Conservation (phyloP, 2,329 filamentous ascomycete species). For the Aureobasidium sp. region DNA sequence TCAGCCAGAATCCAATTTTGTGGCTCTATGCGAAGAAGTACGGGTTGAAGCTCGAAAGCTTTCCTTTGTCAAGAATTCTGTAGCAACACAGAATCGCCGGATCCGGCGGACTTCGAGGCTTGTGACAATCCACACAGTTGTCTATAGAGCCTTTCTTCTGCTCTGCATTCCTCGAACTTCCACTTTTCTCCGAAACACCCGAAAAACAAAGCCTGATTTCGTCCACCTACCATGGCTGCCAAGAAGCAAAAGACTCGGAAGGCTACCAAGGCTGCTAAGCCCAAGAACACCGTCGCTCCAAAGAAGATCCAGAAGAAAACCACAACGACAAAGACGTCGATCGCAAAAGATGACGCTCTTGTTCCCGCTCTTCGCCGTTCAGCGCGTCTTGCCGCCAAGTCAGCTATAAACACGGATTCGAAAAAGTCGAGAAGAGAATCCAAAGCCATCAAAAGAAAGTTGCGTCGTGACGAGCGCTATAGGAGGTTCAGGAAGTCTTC, state of each 20-base stretch:
- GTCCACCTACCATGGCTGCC: neutral
- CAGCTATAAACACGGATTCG: neutral
- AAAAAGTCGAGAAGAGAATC: neutral
- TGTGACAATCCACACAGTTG: no score
- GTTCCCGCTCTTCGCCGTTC: neutral
- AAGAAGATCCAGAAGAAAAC: neutral
- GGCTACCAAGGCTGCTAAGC: neutral
- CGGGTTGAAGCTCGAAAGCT: no score
- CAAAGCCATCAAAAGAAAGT: neutral
- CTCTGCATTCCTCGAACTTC: neutral
- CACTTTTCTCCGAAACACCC: no score
- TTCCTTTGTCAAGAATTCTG: neutral
- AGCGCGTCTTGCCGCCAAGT: neutral
- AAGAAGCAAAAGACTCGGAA: neutral
- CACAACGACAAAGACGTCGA: neutral
- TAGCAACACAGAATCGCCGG: neutral
- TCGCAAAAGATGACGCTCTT: neutral
- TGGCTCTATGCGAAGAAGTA: no score
- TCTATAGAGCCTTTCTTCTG: no score
- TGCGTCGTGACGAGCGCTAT: neutral
- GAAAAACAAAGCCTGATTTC: neutral
- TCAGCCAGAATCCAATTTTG: no score
- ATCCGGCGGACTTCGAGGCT: neutral
- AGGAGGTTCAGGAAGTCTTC: no score
- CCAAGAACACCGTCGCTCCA: neutral